Conservation (phyloP, 2,329 filamentous ascomycete species). For the Neospermospora avenae region DNA sequence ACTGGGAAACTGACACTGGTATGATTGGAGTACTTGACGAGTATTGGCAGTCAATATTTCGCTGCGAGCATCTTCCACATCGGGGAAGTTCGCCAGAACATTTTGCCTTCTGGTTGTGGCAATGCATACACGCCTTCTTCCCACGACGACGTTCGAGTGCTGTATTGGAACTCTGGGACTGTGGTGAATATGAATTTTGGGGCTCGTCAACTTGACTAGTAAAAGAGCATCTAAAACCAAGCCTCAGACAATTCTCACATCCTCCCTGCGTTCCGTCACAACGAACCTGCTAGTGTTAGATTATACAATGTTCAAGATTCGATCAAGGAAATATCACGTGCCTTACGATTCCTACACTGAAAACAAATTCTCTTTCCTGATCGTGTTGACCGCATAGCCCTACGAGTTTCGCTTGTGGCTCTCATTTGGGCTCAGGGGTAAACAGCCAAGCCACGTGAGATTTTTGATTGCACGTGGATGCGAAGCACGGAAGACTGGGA, state of each 20-base stretch:
- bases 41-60: neutral
- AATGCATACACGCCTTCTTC: neutral
- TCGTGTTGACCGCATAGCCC: neutral
- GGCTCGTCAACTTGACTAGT: neutral
- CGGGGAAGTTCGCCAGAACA: neutral
- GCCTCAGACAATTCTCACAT: neutral
- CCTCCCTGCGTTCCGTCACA: neutral
- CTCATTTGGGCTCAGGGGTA: neutral
- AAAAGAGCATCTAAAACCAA: neutral
- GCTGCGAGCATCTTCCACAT: neutral
- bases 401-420: neutral
- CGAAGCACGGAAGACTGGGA: neutral
- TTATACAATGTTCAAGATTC: too few relatives aligned
- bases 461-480: neutral
- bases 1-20: neutral
- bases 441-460: neutral
- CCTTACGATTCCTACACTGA: neutral
- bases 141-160: neutral
- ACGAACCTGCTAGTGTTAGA: neutral
- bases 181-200: neutral
- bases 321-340: neutral
- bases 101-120: neutral
- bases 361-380: neutral
- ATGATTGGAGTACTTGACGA: neutral
- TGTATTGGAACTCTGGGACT: neutral